Base-by-base conservation (phyloP, 1,139 yeast species). In the Yamadazyma taylorii region DNA sequence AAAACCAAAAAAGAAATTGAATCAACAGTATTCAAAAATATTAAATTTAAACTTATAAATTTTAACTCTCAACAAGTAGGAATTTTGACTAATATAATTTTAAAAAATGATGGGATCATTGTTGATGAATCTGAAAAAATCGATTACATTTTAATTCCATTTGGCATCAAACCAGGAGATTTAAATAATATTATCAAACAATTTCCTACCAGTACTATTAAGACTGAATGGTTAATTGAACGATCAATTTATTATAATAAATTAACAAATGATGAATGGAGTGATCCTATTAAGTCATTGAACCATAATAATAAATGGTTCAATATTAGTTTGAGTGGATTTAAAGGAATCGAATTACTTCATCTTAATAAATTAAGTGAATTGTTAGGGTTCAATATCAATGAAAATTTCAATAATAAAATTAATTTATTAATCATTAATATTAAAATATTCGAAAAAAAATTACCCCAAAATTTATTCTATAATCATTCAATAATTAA, bases 171-270 rank as follows among this genome's bases (percentile, higher is more conserved):
- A 12, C 6, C 26, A 5, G 27, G 16, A 8, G 21, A 27, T 8
- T 11, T 27, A 11, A 27, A 17, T 10, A 9, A 9, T 10, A 6
- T 27, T 12, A 27, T 17, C 8, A 27, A 27, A 6, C 19, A 16
- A 15, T 27, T 27, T 16, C 10, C 9, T 7, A 15, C 9, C 9
- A 8, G 24, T 2, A 31, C 16, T 2, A 24, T 69, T 2, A 76
- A 79, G 2, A 84, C 96, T 2, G 97, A 90, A 58, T 88, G 96
- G 90, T 83, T 85, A 49, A 63, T 90, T 19, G 97, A 90, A 58
- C 61, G 97, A 42, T 76, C 87, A 23, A 64, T 89, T 23, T 83
- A 75, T 56, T 83, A 84, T 51, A 73, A 75, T 32, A 61, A 62
- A 35, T 52, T 82, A 4, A 60, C 66, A 10, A 50, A 66, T 27